These are phyloP conservation scores for Babesia bovis DNA, from an alignment of 169 alveolate species.

Conservation along the genomic window DNA sequence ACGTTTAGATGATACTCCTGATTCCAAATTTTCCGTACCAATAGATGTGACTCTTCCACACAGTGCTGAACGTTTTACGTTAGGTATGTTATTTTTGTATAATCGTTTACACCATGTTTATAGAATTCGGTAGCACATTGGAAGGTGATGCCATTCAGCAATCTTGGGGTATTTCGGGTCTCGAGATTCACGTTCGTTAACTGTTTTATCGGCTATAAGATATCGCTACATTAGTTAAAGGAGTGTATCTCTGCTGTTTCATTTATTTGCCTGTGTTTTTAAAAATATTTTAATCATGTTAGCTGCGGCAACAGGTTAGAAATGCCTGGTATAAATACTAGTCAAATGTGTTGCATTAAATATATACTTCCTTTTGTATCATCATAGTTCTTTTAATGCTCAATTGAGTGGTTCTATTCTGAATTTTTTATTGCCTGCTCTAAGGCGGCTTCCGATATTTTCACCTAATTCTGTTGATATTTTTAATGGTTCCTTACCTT, in stretches of 20 bases:
- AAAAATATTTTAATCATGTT: no score
- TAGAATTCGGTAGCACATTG: constrained; percentile 65
- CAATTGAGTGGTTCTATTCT: constrained; percentile 83
- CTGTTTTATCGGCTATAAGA: background rate
- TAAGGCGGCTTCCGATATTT: constrained; percentile 81
- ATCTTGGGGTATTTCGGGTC: constrained; percentile 71
- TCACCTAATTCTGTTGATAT: constrained; percentile 67
- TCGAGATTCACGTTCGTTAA: constrained; percentile 60
- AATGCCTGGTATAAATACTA: no score
- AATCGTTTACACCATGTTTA: background rate
- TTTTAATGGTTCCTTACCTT: constrained; percentile 48
- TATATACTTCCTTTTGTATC: background rate
- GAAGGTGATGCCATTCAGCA: constrained; percentile 57
- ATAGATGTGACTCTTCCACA: constrained; percentile 67
- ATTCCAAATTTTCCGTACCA: constrained; percentile 59
- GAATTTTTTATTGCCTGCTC: constrained; percentile 84
- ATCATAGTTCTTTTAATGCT: background rate
- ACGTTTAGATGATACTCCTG: constrained; percentile 44
- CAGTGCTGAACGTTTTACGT: constrained; percentile 52
- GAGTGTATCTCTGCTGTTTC: no score
- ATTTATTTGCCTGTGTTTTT: no score
- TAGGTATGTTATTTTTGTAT: constrained; percentile 17
- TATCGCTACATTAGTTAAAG: no score
- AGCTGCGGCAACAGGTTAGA: no score
- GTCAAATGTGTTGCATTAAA: no score